Conservation (phyloP, 2,329 filamentous ascomycete genomes). For the Ophiostoma sp. region DNA sequence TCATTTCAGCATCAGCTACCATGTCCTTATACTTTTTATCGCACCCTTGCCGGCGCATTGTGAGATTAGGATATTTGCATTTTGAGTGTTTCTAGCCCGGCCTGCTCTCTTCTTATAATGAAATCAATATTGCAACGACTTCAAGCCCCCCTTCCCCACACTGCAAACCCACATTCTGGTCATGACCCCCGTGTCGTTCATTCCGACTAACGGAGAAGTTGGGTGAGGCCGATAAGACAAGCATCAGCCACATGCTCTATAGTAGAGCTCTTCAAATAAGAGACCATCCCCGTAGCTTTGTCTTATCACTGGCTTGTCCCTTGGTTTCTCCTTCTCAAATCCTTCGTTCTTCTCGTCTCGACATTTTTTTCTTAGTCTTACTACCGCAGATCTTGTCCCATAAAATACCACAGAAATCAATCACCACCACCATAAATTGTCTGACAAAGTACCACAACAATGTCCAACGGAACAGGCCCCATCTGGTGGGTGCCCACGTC, state of each 20-base stretch:
- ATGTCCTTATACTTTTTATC: background rate
- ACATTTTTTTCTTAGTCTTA: background rate
- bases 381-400: background rate
- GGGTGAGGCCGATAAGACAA: background rate
- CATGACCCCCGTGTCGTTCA: background rate
- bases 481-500: slow-evolving; percentile 22
- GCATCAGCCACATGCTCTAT: background rate
- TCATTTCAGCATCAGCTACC: background rate
- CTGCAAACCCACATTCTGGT: background rate
- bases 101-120: background rate
- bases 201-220: background rate
- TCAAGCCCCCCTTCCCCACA: background rate
- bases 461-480: slow-evolving; percentile 15
- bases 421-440: background rate
- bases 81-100: background rate
- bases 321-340: background rate
- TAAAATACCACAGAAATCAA: background rate
- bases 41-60: background rate
- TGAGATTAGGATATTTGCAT: background rate
- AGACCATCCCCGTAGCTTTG: background rate
- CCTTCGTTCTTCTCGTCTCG: background rate
- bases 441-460: background rate
- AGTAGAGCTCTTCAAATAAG: background rate
- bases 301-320: background rate
- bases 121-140: background rate